Evolutionary conservation across 371 early-diverging fungal species (phyloP).

Genomic region (Vavraia culicis): DNA sequence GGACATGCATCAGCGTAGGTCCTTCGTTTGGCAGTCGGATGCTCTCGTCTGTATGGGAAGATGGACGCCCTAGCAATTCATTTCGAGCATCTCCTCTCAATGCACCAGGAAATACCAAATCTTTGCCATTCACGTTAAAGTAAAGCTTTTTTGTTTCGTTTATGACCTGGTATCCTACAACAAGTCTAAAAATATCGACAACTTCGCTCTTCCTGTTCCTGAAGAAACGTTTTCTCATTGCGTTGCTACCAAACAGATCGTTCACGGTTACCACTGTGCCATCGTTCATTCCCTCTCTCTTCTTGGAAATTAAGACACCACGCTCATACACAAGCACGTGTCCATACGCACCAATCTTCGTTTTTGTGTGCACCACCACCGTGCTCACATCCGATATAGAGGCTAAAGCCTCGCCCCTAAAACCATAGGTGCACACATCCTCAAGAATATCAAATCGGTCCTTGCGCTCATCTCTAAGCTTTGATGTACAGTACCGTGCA

Average conservation of each 20-base stretch:
- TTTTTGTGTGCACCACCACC: constrained; percentile 51
- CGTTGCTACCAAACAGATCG: constrained; percentile 39
- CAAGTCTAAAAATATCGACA: too few relatives aligned
- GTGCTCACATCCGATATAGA: constrained; percentile 75
- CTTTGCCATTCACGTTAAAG: too few relatives aligned
- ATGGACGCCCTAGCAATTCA: too few relatives aligned
- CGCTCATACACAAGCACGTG: constrained; percentile 14
- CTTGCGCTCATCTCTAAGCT: constrained; percentile 53
- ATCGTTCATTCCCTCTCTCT: constrained; percentile 8
- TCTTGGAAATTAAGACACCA: constrained; percentile 8
- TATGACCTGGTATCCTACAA: too few relatives aligned
- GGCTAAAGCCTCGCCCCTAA: constrained; percentile 89
- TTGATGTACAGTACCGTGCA: constrained; percentile 79
- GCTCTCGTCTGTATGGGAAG: too few relatives aligned
- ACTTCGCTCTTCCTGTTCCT: constrained; percentile 26
- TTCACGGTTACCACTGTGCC: constrained; percentile 35
- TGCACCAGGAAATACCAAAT: too few relatives aligned
- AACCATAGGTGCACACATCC: constrained; percentile 69
- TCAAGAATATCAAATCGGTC: constrained; percentile 48
- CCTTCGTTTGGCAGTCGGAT: too few relatives aligned
- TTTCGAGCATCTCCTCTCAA: too few relatives aligned
- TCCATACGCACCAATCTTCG: constrained; percentile 8
- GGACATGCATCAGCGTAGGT: too few relatives aligned
- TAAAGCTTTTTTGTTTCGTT: too few relatives aligned
- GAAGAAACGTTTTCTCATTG: constrained; percentile 28